Base-by-base conservation (phyloP, 2,329 filamentous ascomycete species). In the Elsinoe perseae region DNA sequence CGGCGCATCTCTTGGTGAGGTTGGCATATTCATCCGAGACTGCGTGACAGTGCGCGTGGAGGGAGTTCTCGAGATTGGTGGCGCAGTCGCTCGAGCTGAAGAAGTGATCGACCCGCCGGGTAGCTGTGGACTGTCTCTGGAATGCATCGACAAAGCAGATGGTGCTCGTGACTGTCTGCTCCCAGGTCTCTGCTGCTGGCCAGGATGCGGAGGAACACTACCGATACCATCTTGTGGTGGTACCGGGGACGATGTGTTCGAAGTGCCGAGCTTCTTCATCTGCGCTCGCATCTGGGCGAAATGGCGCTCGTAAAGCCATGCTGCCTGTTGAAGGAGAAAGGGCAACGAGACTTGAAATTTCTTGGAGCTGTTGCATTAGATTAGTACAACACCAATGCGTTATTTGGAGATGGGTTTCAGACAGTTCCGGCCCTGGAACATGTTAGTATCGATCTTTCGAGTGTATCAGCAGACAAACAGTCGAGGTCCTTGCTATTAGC, bases 271-370 rank as follows among this genome's bases (percentile, higher is more conserved):
- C 67, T 86, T 93, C 60, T 87, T 83, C 76, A 97, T 89, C 72
- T 96, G 90, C 18, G 87, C 90, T 62, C 89, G 83, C 48, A 97
- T 88, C 68, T 96, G 89, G 0, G 88, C 87, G 25, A 95, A 81
- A 73, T 97, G 89, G 53, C 88, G 80, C 68, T 97, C 91, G 66
- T 93, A 95, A 4, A 97, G 81, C 81, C 90, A 95, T 70, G 89
- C 90, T 61, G 90, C 90, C 72, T 98, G 90, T 68, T 95, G 89
- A 14, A 96, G 81, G 28, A 98, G 79, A 66, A 97, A 97, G 38
- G 89, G 80, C 57, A 95, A 82, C 23, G 88, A 86, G 18, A 96
- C 92, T 60, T 91, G 81, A 71, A 96, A 95, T 44, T 82, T 78
- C 54, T 80, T 77, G 46, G 88, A 89, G 66, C 86, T 86, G 63